Evolutionary conservation across 2,329 filamentous ascomycete genomes (phyloP), one percentile per base, ranked within the genome.

Genomic region (Dactylellina drechsleri): DNA sequence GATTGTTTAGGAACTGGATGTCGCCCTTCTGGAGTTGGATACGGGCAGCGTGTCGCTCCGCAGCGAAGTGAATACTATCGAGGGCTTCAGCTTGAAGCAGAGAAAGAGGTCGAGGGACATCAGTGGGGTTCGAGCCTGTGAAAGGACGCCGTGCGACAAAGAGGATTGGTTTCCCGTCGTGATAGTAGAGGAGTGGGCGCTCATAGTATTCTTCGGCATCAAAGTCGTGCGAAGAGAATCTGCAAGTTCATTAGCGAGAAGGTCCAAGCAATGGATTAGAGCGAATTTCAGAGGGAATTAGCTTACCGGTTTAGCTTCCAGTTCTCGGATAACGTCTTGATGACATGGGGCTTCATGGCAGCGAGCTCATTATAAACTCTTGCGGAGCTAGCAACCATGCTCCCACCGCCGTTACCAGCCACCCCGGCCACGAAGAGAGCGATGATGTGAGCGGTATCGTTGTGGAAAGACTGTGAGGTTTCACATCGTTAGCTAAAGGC

Each of bases 81-180:
- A 85, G 79, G 0, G 84, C 83, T 72, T 84, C 83, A 1, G 82
- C 82, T 78, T 85, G 83, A 1, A 81, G 82, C 78, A 84, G 82
- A 5, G 81, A 83, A 23, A 85, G 82, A 2, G 87, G 84, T 86
- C 18, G 84, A 79, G 0, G 82, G 67, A 6, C 83, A 85, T 54
- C 88, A 83, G 2, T 87, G 87, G 83, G 83, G 76, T 84, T 83
- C 78, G 86, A 89, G 1, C 89, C 83, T 61, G 87, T 87, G 77
- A 89, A 89, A 26, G 82, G 82, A 0, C 88, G 84, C 1, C 88
- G 85, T 0, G 85, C 86, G 76, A 89, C 90, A 76, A 90, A 87
- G 31, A 90, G 84, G 5, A 87, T 81, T 0, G 90, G 80, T 0
- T 87, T 83, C 77, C 80, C 0, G 83, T 85, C 8, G 83, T 87